Base-by-base conservation (phyloP, 805 yeast genomes). In the Zygosaccharomyces bailii region DNA sequence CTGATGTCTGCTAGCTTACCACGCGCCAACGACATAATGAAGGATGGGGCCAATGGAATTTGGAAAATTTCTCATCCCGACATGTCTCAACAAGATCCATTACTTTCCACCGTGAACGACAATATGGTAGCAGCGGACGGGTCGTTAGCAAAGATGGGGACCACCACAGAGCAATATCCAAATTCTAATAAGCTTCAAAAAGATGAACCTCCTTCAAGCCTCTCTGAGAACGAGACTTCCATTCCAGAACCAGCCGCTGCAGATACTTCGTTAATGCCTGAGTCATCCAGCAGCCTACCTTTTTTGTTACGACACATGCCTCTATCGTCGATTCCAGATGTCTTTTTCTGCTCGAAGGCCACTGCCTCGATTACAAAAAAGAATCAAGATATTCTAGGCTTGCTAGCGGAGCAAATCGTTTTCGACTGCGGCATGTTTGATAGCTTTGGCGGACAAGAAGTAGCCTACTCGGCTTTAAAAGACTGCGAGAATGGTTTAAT, bases 221-320 rank as follows among this genome's bases (percentile, higher is more conserved):
- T 37, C 23, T 16, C 40, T 10, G 52, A 51, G 36, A 53, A 34
- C 46, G 51, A 29, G 46, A 44, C 41, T 4, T 45, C 51, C 13
- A 63, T 57, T 23, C 46, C 56, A 6, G 55, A 47, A 16, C 24
- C 49, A 9, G 48, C 51, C 5, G 44, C 54, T 4, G 46, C 53
- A 4, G 44, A 40, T 17, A 42, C 42, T 3, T 44, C 56, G 2
- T 24, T 43, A 24, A 34, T 39, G 7, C 47, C 57, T 4, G 61
- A 59, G 37, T 51, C 61, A 2, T 74, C 86, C 4, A 84, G 82
- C 51, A 81, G 82, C 63, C 61, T 84, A 25, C 90, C 89, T 1
- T 78, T 85, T 62, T 69, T 85, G 8, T 61, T 85, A 20, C 66
- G 90, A 46, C 77, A 81, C 33, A 75, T 83, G 46, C 82, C 86